These are phyloP conservation scores for Kodamaea plutei DNA, from an alignment of 1,139 yeast genomes.

Conservation along the genomic window DNA sequence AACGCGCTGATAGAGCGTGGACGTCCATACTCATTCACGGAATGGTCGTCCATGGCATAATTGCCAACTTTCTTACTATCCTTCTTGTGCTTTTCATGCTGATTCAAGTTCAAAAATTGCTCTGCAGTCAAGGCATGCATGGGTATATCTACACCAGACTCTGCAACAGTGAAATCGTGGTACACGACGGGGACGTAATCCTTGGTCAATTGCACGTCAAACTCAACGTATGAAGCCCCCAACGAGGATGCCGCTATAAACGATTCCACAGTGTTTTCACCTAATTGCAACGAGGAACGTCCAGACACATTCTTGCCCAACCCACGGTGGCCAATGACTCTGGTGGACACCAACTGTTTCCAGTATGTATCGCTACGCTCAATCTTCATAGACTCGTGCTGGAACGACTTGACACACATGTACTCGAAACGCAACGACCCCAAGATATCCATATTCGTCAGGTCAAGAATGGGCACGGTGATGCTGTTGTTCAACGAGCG, in stretches of 20 bases:
- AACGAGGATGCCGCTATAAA: slow-evolving; percentile 95
- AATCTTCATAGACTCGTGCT: slow-evolving; percentile 65
- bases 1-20: slow-evolving; percentile 41
- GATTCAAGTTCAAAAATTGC: slow-evolving; percentile 71
- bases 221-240: slow-evolving; percentile 91
- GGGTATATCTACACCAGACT: slow-evolving; percentile 93
- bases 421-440: slow-evolving; percentile 79
- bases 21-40: slow-evolving; percentile 27
- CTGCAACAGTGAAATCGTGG: slow-evolving; percentile 93
- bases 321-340: slow-evolving; percentile 97
- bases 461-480: slow-evolving; percentile 76
- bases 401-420: slow-evolving; percentile 67
- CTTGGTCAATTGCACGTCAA: slow-evolving; percentile 95
- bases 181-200: slow-evolving; percentile 90
- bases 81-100: slow-evolving; percentile 14
- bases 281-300: slow-evolving; percentile 79
- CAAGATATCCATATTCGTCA: slow-evolving; percentile 65
- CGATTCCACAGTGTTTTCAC: slow-evolving; percentile 93
- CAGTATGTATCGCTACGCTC: slow-evolving; percentile 81
- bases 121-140: slow-evolving; percentile 91
- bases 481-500: slow-evolving; percentile 64
- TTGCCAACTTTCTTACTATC: slow-evolving; percentile 5
- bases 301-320: slow-evolving; percentile 78
- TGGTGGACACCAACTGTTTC: slow-evolving; percentile 83
- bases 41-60: slow-evolving; percentile 38